Evolutionary conservation across 768 basidiomycete genomes (phyloP).

Genomic region (Lepiota venenata): DNA sequence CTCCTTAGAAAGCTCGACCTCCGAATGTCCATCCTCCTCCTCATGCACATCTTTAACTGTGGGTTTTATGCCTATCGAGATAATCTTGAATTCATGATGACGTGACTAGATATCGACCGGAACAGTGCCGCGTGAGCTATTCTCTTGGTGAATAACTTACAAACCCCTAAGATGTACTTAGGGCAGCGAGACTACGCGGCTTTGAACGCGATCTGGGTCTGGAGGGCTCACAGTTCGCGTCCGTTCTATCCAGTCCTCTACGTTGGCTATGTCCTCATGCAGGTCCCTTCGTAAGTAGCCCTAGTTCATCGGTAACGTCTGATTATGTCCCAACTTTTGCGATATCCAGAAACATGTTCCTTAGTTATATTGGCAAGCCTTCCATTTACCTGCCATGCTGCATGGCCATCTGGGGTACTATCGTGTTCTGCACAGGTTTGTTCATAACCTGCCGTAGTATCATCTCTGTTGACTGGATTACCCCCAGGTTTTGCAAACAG

Average conservation of each 20-base stretch:
- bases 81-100: background rate
- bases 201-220: conserved; percentile 61
- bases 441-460: background rate
- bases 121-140: conserved; percentile 58
- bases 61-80: conserved; percentile 3
- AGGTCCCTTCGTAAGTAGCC: conserved; percentile 55
- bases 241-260: conserved; percentile 61
- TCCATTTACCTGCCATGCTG: conserved; percentile 61
- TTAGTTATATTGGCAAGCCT: conserved; percentile 59
- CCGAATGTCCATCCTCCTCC: conserved; percentile 44
- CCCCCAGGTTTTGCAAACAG: conserved; percentile 38
- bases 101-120: conserved; percentile 54
- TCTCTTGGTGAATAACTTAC: background rate
- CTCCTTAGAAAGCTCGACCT: conserved; percentile 48
- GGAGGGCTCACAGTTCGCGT: conserved; percentile 57
- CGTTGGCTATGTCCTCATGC: conserved; percentile 69
- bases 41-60: conserved; percentile 47
- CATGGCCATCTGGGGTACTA: conserved; percentile 65
- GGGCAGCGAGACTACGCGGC: conserved; percentile 63
- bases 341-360: conserved; percentile 59
- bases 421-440: conserved; percentile 48
- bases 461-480: background rate
- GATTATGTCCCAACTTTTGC: background rate
- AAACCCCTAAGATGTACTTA: conserved; percentile 17
- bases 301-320: background rate